Evolutionary conservation across 371 early-diverging fungal genomes (phyloP), one percentile per base, ranked within the genome.

Genomic region (Haplosporangium sp.): DNA sequence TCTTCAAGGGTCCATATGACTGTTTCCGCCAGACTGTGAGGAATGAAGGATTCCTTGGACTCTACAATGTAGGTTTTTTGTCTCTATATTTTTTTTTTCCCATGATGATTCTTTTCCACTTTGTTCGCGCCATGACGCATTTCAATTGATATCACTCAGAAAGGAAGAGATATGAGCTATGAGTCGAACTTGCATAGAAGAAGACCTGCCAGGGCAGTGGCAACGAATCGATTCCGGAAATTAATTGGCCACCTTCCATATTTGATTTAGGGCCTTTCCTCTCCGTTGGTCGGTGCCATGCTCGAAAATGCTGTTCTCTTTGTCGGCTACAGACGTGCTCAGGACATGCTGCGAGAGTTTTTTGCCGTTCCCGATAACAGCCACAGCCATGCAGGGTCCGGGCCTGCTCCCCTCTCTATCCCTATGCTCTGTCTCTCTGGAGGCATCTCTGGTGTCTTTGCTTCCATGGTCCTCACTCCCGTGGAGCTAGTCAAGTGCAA

Each of bases 401-500:
- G 46, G 11, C 72, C 67, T 14, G 64, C 83, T 18, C 87, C 86
- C 6, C 86, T 95, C 43, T 73, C 85, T 36, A 69, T 96, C 47
- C 73, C 83, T 0, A 91, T 96, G 74, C 84, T 96, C n/a, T 85
- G 92, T 55, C 75, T 89, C 8, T 93, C 96, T 21, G 98, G 98
- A 51, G 93, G 88, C 16, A 81, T 95, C 20, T 93, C 98, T 0
- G 98, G 99, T 23, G 89, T 93, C 10, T 83, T 92, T 47, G 95
- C 95, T 7, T 94, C 96, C 1, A 77, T 96, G 67, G 87, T 98
- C 5, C 84, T 98, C 40, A 97, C 99, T 1, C 99, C 99, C 0
- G 90, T 98, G 6, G 99, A 98, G 83, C 86, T 98, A 38, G 90
- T 98, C 57, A 98, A 98, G 80, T 98, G 98, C 86, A 92, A 94